Evolutionary conservation across 2,329 filamentous ascomycete genomes (phyloP).

Genomic region (Pseudogymnoascus sp.): DNA sequence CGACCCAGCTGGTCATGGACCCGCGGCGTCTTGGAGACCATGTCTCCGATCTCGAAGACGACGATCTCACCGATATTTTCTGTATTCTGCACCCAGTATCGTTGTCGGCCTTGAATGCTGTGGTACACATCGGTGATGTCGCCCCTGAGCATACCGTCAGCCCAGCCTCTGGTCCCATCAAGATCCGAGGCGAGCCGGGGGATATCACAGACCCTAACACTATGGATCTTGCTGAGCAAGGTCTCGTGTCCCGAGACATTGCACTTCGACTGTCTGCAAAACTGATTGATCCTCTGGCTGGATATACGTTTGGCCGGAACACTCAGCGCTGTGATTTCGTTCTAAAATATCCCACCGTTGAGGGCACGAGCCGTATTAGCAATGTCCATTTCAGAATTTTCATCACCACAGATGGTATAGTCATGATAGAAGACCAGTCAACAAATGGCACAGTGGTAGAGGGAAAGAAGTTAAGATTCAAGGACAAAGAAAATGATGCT

Average conservation of each 20-base stretch:
- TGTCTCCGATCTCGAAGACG: conserved; percentile 72
- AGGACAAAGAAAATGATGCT: conserved; percentile 35
- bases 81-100: conserved; percentile 80
- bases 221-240: conserved; percentile 17
- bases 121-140: conserved; percentile 38
- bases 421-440: conserved; percentile 90
- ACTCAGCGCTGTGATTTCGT: conserved; percentile 60
- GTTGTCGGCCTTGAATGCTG: conserved; percentile 60
- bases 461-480: conserved; percentile 52
- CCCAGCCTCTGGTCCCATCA: conserved; percentile 38
- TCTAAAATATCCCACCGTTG: conserved; percentile 29
- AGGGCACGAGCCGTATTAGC: conserved; percentile 64
- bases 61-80: conserved; percentile 80
- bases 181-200: conserved; percentile 17
- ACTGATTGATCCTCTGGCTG: conserved; percentile 58
- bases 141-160: conserved; percentile 54
- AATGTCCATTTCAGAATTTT: conserved; percentile 96
- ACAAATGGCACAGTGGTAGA: conserved; percentile 96
- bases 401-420: conserved; percentile 65
- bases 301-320: conserved; percentile 85
- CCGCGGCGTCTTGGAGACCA: conserved; percentile 70
- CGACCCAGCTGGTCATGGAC: conserved; percentile 74
- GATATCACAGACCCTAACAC: conserved; percentile 11
- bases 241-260: conserved; percentile 45
- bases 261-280: conserved; percentile 70